phyloP scores from a whole-genome alignment of 2,329 filamentous ascomycete genomes.

The Dothideomycetes sp. region DNA sequence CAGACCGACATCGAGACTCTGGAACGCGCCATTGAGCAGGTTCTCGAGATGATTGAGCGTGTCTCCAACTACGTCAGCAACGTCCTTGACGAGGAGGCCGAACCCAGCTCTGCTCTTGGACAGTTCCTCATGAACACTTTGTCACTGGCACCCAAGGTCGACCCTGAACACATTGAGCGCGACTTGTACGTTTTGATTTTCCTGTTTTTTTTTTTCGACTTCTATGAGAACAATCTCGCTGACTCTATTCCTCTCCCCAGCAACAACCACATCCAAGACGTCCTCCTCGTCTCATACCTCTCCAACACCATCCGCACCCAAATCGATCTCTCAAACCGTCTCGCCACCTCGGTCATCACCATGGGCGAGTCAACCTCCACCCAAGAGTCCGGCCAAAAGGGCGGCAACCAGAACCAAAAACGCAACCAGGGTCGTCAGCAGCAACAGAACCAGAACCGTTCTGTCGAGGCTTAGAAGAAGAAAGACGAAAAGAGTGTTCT shows the following conservation, averaged over 20 bases:
- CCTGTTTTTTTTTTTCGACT: neutral
- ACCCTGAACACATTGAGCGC: slow-evolving; percentile 78
- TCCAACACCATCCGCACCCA: slow-evolving; percentile 98
- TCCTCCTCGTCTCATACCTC: slow-evolving; percentile 94
- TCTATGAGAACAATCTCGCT: too few relatives aligned
- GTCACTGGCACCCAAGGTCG: slow-evolving; percentile 89
- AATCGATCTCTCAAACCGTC: slow-evolving; percentile 91
- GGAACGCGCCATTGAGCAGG: slow-evolving; percentile 76
- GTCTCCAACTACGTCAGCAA: slow-evolving; percentile 87
- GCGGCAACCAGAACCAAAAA: slow-evolving; percentile 16
- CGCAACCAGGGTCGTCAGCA: slow-evolving; percentile 16
- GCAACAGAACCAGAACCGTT: slow-evolving; percentile 14
- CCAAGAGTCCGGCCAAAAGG: slow-evolving; percentile 14
- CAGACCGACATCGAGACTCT: slow-evolving; percentile 84
- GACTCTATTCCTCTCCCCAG: slow-evolving; percentile 31
- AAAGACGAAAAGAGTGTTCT: slow-evolving; percentile 2
- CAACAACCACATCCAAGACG: slow-evolving; percentile 99
- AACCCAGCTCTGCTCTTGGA: slow-evolving; percentile 81
- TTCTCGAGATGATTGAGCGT: slow-evolving; percentile 79
- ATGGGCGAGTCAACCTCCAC: slow-evolving; percentile 29
- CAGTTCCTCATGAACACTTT: slow-evolving; percentile 94
- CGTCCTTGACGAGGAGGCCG: slow-evolving; percentile 85
- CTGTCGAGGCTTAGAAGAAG: slow-evolving; percentile 14
- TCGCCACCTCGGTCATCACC: slow-evolving; percentile 57
- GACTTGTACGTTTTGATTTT: slow-evolving; percentile 59